Evolutionary conservation across 495 filamentous ascomycete species (phyloP), one percentile per base, ranked within the genome.

Genomic region (Chaetomium fimeti): DNA sequence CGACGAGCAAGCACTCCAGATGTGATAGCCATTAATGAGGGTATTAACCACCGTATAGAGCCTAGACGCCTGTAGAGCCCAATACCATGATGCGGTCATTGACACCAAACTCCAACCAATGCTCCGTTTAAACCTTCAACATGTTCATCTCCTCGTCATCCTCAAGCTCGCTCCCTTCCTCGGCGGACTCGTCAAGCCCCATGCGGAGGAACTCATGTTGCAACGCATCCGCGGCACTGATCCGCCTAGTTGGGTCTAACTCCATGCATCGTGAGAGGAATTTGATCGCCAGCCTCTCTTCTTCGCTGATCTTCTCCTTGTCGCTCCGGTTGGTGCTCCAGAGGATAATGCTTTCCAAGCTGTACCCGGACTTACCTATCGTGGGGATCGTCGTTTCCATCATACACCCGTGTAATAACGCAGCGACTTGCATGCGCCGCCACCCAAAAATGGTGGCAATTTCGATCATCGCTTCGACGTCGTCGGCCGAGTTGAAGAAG

Each of bases 401-500:
- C 20, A 95, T 83, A 69, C 78, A 79, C 29, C 93, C 94, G 69
- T 98, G 94, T 63, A 96, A 79, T 29, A 87, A 81, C 0, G 91
- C 91, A n/a, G 87, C 88, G 16, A 82, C 71, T 66, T 88, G 89
- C 94, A 98, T 97, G 51, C 85, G 83, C 67, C 81, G 83, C 18
- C 81, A 83, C n/a, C 94, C 94, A 74, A 97, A 97, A 52, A 98
- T 95, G 59, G 91, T 94, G 20, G 93, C 89, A 66, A 98, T 94
- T 74, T 98, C 94, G 61, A 98, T 91, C 83, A 96, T 89, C 29
- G 95, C 94, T 70, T 98, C 94, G 56, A 98, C 86, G 67, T 98
- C 94, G 72, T 98, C 94, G 15, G 91, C 88, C 43, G 90, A 93
- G 77, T 98, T 96, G 82, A 98, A 98, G 79, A 98, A 98, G 47